A percentile compares a stretch with the other conserved stretches of the same genome.
These are phyloP conservation scores for Trametes pubescens DNA, from an alignment of 1,284 basidiomycete species.

Conservation along the genomic window DNA sequence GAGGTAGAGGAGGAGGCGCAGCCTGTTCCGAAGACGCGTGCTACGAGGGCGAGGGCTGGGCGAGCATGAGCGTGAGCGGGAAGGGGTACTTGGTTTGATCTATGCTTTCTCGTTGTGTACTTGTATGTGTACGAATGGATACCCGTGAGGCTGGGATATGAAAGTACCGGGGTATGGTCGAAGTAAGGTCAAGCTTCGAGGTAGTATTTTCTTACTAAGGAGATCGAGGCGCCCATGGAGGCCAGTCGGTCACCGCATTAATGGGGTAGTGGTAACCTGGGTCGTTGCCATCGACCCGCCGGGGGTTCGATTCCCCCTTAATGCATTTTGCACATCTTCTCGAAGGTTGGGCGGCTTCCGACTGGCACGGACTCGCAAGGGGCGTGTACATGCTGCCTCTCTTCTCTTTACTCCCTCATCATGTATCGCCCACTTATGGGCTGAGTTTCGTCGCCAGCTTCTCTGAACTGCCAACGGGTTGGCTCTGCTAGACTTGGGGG, in stretches of 20 bases:
- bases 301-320: constrained; percentile 83
- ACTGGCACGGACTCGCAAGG: too few relatives aligned
- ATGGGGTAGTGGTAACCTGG: constrained; percentile 37
- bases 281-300: constrained; percentile 62
- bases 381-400: too few relatives aligned
- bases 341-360: too few relatives aligned
- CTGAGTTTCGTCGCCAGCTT: too few relatives aligned
- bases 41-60: constrained; percentile 36
- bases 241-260: constrained; percentile 21
- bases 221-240: not conserved
- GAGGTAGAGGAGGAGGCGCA: constrained; percentile 32
- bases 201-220: too few relatives aligned
- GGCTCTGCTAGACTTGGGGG: too few relatives aligned
- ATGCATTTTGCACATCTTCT: constrained; percentile 49
- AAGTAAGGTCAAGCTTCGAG: too few relatives aligned
- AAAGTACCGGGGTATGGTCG: not conserved
- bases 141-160: not conserved
- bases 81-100: not conserved
- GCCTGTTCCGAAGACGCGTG: constrained; percentile 30
- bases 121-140: constrained; percentile 1
- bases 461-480: too few relatives aligned
- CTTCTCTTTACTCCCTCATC: too few relatives aligned
- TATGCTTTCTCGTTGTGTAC: constrained; percentile 3
- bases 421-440: too few relatives aligned
- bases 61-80: constrained; percentile 22